Base-by-base conservation (phyloP, 257 asterid species). In the Nyctanthes arbortristis region DNA sequence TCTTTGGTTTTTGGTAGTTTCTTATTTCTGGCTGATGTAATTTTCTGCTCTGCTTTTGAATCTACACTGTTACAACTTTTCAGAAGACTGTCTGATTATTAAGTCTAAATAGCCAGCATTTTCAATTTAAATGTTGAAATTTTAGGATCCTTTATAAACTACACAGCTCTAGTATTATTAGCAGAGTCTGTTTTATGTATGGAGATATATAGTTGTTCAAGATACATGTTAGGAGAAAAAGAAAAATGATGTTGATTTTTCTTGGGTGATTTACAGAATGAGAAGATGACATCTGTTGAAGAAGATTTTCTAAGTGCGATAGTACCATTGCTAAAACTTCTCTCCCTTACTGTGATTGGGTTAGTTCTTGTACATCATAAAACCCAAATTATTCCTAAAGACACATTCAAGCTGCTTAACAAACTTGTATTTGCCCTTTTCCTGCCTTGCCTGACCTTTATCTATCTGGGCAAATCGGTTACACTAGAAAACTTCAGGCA, bases 361-460 rank as follows among this genome's bases (percentile, higher is more conserved):
- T 32, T 77, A 39, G 11, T 82, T 68, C 74, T 76, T 20, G 79
- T 75, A 24, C 86, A 72, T 22, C 73, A 54, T 32, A 73, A 60
- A 45, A 61, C 59, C 8, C 78, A 76, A 32, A 22, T 76, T 13
- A 56, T 73, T 34, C 84, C 86, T 0, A 70, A 60, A 55, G 87
- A 68, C 29, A 82, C 87, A 4, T 78, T 82, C 76, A 82, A 73
- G 78, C 74, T 82, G 7, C 76, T 79, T 3, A 82, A 84, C 76
- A 78, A 78, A 71, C 80, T 82, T 5, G 82, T 82, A 31, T 79
- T 82, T 33, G 80, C 69, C 22, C 84, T 82, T 33, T 75, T 82
- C 82, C 73, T 82, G 37, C 87, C 87, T 28, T 82, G 82, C 72
- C 66, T 78, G 16, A 82, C 65, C 30, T 82, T 81, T 55, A 78